Conservation (phyloP, 2,329 filamentous ascomycete species). For the Polytolypa hystricis region DNA sequence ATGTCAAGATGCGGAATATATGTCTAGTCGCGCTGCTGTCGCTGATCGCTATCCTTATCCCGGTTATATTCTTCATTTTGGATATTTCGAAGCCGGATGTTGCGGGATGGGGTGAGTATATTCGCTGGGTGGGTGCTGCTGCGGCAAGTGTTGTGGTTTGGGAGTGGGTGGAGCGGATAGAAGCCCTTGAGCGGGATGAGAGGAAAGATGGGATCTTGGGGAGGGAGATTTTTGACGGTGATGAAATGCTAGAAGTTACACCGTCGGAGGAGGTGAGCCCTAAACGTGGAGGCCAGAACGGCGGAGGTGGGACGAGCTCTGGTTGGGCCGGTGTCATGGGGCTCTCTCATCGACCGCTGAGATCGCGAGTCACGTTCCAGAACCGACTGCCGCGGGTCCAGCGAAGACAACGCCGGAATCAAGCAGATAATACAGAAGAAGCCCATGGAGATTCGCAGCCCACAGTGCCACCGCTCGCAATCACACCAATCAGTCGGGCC, state of each 20-base stretch:
- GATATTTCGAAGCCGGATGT: slow-evolving; percentile 79
- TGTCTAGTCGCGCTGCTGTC: slow-evolving; percentile 69
- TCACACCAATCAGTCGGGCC: slow-evolving; percentile 48
- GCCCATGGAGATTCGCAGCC: slow-evolving; percentile 16
- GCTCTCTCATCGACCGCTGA: slow-evolving; percentile 25
- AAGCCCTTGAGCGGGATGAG: slow-evolving; percentile 82
- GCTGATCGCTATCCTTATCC: slow-evolving; percentile 70
- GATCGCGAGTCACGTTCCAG: slow-evolving; percentile 22
- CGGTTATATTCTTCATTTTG: slow-evolving; percentile 84
- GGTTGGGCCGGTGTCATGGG: slow-evolving; percentile 30
- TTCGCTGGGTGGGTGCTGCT: slow-evolving; percentile 89
- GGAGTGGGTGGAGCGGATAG: slow-evolving; percentile 96
- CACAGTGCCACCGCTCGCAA: slow-evolving; percentile 36
- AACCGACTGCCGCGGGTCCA: slow-evolving; percentile 2
- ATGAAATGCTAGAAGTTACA: slow-evolving; percentile 72
- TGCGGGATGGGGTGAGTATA: slow-evolving; percentile 88
- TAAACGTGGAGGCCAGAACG: slow-evolving; percentile 28
- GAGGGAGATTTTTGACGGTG: slow-evolving; percentile 82
- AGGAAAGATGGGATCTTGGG: slow-evolving; percentile 89
- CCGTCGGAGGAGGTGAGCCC: slow-evolving; percentile 43
- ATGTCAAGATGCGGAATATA: slow-evolving; percentile 83
- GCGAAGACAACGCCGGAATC: slow-evolving; percentile 4
- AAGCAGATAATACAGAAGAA: slow-evolving; percentile 3
- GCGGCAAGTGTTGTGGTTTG: slow-evolving; percentile 94
- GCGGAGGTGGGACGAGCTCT: slow-evolving; percentile 19